These are phyloP conservation scores for Croton setiger DNA, from an alignment of 441 rosid genomes.

Conservation along the genomic window DNA sequence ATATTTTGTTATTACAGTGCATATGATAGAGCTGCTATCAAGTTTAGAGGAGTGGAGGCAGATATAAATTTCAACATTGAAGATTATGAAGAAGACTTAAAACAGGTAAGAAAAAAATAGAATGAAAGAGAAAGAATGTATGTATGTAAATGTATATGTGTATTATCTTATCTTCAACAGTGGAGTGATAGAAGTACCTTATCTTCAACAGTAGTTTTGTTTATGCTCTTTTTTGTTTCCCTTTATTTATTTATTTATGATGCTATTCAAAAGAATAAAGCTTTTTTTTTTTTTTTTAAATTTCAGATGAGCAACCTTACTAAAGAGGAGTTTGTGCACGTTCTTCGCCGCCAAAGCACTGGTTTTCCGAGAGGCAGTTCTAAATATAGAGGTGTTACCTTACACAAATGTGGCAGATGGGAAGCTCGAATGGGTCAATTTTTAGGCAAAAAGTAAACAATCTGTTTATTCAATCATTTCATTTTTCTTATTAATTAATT, in stretches of 20 bases:
- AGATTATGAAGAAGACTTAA: slow-evolving; percentile 88
- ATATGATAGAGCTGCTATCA: slow-evolving; percentile 97
- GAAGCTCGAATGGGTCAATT: slow-evolving; percentile 99
- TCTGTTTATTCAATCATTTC: background rate
- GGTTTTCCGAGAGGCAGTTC: slow-evolving; percentile 99
- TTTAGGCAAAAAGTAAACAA: slow-evolving; percentile 85
- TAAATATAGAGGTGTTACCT: slow-evolving; percentile 94
- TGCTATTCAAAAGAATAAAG: slow-evolving; percentile 12
- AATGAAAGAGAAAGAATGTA: background rate
- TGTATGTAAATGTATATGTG: background rate
- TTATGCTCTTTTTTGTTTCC: background rate
- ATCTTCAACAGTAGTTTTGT: slow-evolving; percentile 27
- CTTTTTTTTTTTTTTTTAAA: too few relatives aligned
- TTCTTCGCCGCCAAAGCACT: slow-evolving; percentile 98
- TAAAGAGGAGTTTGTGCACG: slow-evolving; percentile 96
- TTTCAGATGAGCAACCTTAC: slow-evolving; percentile 92
- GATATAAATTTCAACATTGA: slow-evolving; percentile 85
- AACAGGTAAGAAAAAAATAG: slow-evolving; percentile 53
- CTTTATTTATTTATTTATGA: background rate
- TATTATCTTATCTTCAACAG: slow-evolving; percentile 31
- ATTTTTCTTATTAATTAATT: background rate
- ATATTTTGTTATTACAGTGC: slow-evolving; percentile 47
- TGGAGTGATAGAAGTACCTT: slow-evolving; percentile 15
- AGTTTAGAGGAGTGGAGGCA: slow-evolving; percentile 91
- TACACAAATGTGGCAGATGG: slow-evolving; percentile 99